These are phyloP conservation scores for Verticillium longisporum DNA, from an alignment of 2,329 filamentous ascomycete genomes.

Conservation along the genomic window DNA sequence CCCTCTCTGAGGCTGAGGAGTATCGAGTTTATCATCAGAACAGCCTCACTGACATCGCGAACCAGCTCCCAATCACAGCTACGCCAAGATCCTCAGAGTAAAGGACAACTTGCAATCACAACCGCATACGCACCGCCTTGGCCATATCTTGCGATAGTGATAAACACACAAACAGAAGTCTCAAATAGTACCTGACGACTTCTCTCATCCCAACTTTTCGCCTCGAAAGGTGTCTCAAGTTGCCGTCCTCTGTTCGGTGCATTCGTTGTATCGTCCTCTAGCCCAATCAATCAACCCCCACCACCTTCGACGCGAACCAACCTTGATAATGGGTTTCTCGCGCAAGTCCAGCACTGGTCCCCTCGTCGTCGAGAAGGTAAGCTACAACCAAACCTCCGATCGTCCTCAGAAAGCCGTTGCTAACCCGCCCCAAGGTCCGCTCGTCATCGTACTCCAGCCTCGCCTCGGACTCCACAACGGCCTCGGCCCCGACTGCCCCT, in stretches of 20 bases:
- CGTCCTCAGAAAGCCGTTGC: neutral
- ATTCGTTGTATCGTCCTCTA: neutral
- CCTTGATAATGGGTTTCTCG: neutral
- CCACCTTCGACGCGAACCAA: neutral
- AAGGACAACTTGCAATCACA: neutral
- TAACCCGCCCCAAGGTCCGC: conserved; percentile 4
- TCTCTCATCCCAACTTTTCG: neutral
- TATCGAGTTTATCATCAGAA: no score
- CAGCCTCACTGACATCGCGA: neutral
- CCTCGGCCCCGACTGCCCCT: conserved; percentile 6
- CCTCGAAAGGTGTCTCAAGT: neutral
- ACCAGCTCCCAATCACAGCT: neutral
- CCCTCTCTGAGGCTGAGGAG: neutral
- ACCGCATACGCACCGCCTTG: neutral
- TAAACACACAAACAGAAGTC: neutral
- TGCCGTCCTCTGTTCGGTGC: neutral
- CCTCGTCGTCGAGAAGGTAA: conserved; percentile 1
- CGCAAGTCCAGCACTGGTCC: neutral
- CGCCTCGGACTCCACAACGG: conserved; percentile 15
- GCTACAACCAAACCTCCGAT: neutral
- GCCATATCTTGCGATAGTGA: neutral
- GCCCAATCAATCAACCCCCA: no score
- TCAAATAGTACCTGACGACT: neutral
- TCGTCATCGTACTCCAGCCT: conserved; percentile 22
- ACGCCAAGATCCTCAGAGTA: neutral